Evolutionary conservation across 768 basidiomycete genomes (phyloP), one percentile per base, ranked within the genome.

Genomic region (Coprinopsis marcescibilis): DNA sequence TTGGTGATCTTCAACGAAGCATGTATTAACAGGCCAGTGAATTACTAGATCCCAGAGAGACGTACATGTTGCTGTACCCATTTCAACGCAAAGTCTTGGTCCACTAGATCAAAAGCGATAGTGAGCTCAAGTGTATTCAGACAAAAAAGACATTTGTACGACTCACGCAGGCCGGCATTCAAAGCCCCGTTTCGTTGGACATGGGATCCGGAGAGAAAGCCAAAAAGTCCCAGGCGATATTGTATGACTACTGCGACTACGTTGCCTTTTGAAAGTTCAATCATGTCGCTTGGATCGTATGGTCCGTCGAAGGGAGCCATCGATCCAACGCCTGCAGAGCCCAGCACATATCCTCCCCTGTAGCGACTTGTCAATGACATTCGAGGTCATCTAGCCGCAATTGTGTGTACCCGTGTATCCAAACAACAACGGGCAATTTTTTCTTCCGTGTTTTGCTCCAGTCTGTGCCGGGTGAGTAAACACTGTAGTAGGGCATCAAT

Each of bases 111-210:
- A 37, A 48, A 6, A 46, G 20, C 17, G 14, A 15, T 8, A 4
- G 5, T 13, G 4, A 1, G 23, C 3, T 0, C n/a, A 29, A 21
- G n/a, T n/a, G n/a, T n/a, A n/a, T n/a, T n/a, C n/a, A n/a, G n/a
- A n/a, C n/a, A n/a, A n/a, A n/a, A n/a, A n/a, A 38, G 10, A 21
- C n/a, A 27, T 33, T n/a, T 46, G 27, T 19, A 11, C 24, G 13
- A 63, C 71, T 43, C 48, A 77, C 76, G 57, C 40, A 78, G 52
- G 15, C 75, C 76, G 13, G 70, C 73, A 38, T 78, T 78, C 45
- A 75, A 53, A 2, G 51, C 66, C 5, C 77, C 77, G 7, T 60
- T 59, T 6, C 62, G 54, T 43, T 76, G 69, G 4, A 77, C 66
- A 24, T 65, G 54, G 27, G 57, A 48, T 0, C 76, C 73, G 17